Base-by-base conservation (phyloP, 1,284 basidiomycete species). In the Sanghuangporus baumii region DNA sequence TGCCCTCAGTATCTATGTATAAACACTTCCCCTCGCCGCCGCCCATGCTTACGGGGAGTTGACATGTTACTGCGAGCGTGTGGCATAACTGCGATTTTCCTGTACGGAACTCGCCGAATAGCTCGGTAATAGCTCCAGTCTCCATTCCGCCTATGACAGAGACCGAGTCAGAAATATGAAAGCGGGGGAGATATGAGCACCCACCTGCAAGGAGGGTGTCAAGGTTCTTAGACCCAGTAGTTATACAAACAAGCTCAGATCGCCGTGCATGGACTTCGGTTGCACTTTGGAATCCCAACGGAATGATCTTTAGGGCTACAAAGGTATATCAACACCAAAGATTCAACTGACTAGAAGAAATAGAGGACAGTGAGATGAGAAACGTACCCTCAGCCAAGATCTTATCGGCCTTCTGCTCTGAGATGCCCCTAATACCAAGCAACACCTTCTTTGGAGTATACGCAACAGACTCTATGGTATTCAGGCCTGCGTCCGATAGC, bases 51-150 rank as follows among this genome's bases (percentile, higher is more conserved):
- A 96, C 90, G 0, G 97, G 97, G 7, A 99, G 84, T 79, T 98
- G 97, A 73, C 97, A 99, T 6, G 96, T 98, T 14, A 98, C 97
- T 0, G 97, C 95, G 41, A 99, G 85, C 0, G 96, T 98, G 73
- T 99, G 97, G 74, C 97, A 99, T 58, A 99, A 84, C 72, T 99
- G 97, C 41, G 94, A 97, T 78, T 99, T 99, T 63, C 97, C 97
- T 8, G 97, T 99, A 69, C 97, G 83, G 77, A 98, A 99, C 77
- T 99, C 97, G 69, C 97, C 97, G 77, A 98, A 99, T 26, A 99
- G 79, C 75, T 99, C 97, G 0, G 97, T 99, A 73, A 99, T 98
- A 1, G 95, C 92, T 46, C 97, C 97, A 11, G 97, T 99, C 79
- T 99, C 97, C 70, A 99, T 94, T 7, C 97, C 97, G 61, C 93